These are phyloP conservation scores for Diaporthe sp. DNA, from an alignment of 2,329 filamentous ascomycete species.

Conservation along the genomic window DNA sequence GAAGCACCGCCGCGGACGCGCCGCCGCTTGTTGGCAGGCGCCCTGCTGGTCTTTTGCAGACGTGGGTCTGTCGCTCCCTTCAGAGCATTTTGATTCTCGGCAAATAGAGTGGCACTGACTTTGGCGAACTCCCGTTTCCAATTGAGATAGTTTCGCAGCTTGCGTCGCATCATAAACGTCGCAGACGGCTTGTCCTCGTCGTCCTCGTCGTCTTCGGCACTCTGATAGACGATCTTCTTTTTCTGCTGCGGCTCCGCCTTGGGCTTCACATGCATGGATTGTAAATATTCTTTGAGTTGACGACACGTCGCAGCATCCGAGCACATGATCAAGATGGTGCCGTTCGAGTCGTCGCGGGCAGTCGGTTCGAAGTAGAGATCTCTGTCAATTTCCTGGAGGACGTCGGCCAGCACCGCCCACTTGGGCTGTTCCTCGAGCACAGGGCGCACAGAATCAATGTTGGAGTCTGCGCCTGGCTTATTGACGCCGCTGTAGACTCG, in stretches of 20 bases:
- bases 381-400: conserved; percentile 92
- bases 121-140: conserved; percentile 94
- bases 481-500: conserved; percentile 84
- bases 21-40: conserved; percentile 87
- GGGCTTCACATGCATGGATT: conserved; percentile 85
- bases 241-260: conserved; percentile 59
- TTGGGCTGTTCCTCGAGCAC: conserved; percentile 94
- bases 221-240: conserved; percentile 46
- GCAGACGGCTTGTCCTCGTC: conserved; percentile 77
- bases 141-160: conserved; percentile 84
- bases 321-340: conserved; percentile 97
- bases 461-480: conserved; percentile 61
- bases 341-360: conserved; percentile 85
- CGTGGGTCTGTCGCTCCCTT: conserved; percentile 74
- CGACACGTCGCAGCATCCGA: conserved; percentile 86
- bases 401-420: conserved; percentile 89
- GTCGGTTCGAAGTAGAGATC: conserved; percentile 87
- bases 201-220: conserved; percentile 60
- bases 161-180: conserved; percentile 90
- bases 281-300: conserved; percentile 90
- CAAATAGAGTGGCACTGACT: conserved; percentile 82
- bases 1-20: conserved; percentile 84
- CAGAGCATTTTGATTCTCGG: conserved; percentile 83
- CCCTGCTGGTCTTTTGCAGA: conserved; percentile 68
- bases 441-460: conserved; percentile 76